phyloP scores from a whole-genome alignment of 2,329 filamentous ascomycete species.

The Epichloe hybrida region DNA sequence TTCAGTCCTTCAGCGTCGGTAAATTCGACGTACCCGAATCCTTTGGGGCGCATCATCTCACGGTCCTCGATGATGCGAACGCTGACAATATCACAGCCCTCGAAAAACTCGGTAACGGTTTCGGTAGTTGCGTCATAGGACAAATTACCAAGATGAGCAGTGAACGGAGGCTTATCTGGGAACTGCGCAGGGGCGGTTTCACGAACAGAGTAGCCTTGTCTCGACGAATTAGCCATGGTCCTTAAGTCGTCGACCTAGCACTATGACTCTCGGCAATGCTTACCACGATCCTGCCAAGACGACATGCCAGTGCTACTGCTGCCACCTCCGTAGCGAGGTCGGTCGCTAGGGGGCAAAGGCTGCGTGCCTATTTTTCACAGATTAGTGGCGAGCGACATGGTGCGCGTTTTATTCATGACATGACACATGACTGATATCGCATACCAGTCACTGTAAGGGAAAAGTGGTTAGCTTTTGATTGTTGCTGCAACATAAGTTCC shows the following conservation, averaged over 20 bases:
- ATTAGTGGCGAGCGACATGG: not conserved
- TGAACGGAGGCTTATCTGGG: slow-evolving; percentile 85
- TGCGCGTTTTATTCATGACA: not conserved
- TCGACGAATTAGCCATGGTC: slow-evolving; percentile 9
- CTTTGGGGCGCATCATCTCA: slow-evolving; percentile 81
- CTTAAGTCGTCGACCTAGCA: not conserved
- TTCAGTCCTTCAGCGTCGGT: slow-evolving; percentile 76
- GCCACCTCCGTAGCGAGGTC: slow-evolving; percentile 22
- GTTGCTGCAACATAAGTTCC: not conserved
- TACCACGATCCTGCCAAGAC: slow-evolving; percentile 32
- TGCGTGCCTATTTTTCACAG: slow-evolving; percentile 34
- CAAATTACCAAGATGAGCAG: slow-evolving; percentile 90
- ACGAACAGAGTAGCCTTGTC: slow-evolving; percentile 44
- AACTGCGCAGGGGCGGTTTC: slow-evolving; percentile 62
- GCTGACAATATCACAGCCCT: slow-evolving; percentile 70
- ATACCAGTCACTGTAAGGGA: slow-evolving; percentile 22
- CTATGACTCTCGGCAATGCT: slow-evolving; percentile 7
- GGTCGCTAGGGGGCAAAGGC: slow-evolving; percentile 38
- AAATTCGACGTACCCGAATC: slow-evolving; percentile 97
- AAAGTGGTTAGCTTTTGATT: slow-evolving; percentile 15
- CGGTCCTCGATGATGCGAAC: slow-evolving; percentile 97
- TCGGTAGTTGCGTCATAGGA: slow-evolving; percentile 84
- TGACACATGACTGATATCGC: slow-evolving; percentile 1
- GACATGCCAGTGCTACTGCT: slow-evolving; percentile 18
- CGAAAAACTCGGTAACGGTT: slow-evolving; percentile 76